Percentiles rank a stretch among this genome's conserved stretches.
These are phyloP conservation scores for Solanum bulbocastanum DNA, from an alignment of 257 asterid species.

Conservation along the genomic window DNA sequence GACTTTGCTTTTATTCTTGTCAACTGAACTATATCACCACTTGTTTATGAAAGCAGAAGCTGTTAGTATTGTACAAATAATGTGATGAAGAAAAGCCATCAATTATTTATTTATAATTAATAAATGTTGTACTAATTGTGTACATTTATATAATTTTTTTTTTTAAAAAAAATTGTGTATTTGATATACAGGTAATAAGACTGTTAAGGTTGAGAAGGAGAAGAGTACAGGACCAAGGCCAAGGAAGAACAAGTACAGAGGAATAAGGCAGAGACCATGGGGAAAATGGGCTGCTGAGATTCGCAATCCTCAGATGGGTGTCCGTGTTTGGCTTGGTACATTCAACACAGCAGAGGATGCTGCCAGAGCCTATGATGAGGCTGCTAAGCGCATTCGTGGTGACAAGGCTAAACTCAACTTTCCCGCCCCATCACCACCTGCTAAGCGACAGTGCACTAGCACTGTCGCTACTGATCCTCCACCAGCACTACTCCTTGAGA, in stretches of 20 bases:
- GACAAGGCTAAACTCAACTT: constrained; percentile 82
- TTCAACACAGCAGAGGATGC: constrained; percentile 64
- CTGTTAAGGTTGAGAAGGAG: constrained; percentile 21
- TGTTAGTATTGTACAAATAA: neutral
- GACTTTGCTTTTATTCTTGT: neutral
- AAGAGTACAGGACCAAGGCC: constrained; percentile 7
- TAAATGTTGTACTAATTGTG: too few relatives aligned
- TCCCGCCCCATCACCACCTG: constrained; percentile 8
- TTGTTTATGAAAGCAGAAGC: neutral
- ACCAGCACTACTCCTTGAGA: neutral
- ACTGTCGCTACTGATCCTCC: constrained; percentile 8
- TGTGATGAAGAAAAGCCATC: neutral
- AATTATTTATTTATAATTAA: too few relatives aligned
- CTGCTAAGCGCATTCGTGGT: constrained; percentile 75
- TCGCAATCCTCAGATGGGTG: constrained; percentile 69
- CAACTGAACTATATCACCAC: neutral
- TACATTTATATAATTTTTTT: too few relatives aligned
- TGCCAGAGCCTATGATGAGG: constrained; percentile 67
- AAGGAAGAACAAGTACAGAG: constrained; percentile 60
- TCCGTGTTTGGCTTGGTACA: constrained; percentile 78
- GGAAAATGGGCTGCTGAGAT: constrained; percentile 97
- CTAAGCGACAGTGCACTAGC: constrained; percentile 28
- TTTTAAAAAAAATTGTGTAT: too few relatives aligned
- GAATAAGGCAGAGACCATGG: constrained; percentile 87
- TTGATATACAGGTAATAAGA: constrained; percentile 9